Conservation (phyloP, 208 protist species). For the Acanthamoeba castellanii region DNA sequence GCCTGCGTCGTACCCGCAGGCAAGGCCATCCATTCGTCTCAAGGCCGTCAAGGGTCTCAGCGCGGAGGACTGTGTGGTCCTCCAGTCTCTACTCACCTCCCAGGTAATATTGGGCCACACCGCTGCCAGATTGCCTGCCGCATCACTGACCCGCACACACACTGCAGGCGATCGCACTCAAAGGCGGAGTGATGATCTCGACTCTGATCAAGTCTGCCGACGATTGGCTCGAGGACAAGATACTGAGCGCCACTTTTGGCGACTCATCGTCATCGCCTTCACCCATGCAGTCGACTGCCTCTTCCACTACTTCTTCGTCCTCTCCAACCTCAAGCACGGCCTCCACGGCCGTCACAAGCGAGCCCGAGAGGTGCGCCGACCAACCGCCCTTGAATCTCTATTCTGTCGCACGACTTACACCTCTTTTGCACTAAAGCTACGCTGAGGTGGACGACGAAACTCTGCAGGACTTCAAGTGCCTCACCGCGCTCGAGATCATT, state of each 20-base stretch:
- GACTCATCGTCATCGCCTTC: background rate
- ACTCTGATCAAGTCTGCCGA: background rate
- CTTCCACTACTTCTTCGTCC: background rate
- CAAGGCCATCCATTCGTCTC: background rate
- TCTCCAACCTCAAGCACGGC: background rate
- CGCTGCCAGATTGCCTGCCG: background rate
- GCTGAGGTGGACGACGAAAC: background rate
- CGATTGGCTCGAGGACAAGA: conserved; percentile 14
- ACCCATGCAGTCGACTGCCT: background rate
- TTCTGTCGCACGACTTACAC: background rate
- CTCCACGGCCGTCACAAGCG: background rate
- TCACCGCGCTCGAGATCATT: conserved; percentile 4
- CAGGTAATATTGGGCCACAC: background rate
- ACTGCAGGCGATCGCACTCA: background rate
- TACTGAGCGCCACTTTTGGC: background rate
- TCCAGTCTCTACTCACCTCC: background rate
- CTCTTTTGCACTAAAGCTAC: background rate
- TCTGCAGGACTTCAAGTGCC: conserved; percentile 36
- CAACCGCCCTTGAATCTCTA: background rate
- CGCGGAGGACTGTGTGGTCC: background rate
- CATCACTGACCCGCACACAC: background rate
- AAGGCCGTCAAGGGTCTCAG: conserved; percentile 22
- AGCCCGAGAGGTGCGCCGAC: background rate
- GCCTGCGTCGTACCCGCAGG: background rate
- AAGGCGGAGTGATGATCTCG: background rate